These are phyloP conservation scores for Penicillium digitatum DNA, from an alignment of 2,329 filamentous ascomycete species.

Conservation along the genomic window DNA sequence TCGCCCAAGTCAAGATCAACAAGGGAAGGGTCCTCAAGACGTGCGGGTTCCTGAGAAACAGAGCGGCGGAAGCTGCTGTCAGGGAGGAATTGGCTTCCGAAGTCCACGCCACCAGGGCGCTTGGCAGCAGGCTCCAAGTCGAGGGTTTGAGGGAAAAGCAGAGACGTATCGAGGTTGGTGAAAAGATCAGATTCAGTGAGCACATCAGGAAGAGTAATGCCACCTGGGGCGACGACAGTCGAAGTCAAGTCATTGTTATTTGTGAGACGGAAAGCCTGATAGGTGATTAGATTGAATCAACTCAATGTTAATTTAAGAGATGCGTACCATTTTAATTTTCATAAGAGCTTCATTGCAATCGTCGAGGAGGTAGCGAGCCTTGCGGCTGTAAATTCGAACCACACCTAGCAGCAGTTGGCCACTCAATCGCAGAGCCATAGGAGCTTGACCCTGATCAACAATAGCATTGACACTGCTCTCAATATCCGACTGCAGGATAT, in stretches of 20 bases:
- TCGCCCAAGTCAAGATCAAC: constrained; percentile 68
- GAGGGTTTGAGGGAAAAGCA: constrained; percentile 73
- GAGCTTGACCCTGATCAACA: constrained; percentile 85
- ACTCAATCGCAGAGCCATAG: constrained; percentile 89
- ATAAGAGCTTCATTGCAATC: constrained; percentile 96
- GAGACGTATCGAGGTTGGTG: constrained; percentile 75
- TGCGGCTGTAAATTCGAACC: constrained; percentile 94
- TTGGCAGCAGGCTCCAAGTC: constrained; percentile 37
- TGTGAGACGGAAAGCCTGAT: constrained; percentile 85
- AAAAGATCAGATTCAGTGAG: constrained; percentile 92
- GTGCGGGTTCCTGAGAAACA: constrained; percentile 49
- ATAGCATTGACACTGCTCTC: constrained; percentile 93
- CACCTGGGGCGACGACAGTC: constrained; percentile 74
- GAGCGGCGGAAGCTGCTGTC: constrained; percentile 53
- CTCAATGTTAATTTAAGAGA: background rate
- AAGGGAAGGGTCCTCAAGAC: constrained; percentile 64
- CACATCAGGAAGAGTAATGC: constrained; percentile 82
- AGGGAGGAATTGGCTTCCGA: constrained; percentile 75
- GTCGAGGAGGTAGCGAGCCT: constrained; percentile 91
- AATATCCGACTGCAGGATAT: constrained; percentile 91
- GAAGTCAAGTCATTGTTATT: constrained; percentile 94
- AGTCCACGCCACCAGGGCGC: constrained; percentile 46
- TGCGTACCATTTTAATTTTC: constrained; percentile 93
- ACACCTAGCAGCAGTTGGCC: constrained; percentile 93
- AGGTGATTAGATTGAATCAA: constrained; percentile 4